These are phyloP conservation scores for Candida sp. DNA, from an alignment of 1,139 yeast species.

Conservation along the genomic window DNA sequence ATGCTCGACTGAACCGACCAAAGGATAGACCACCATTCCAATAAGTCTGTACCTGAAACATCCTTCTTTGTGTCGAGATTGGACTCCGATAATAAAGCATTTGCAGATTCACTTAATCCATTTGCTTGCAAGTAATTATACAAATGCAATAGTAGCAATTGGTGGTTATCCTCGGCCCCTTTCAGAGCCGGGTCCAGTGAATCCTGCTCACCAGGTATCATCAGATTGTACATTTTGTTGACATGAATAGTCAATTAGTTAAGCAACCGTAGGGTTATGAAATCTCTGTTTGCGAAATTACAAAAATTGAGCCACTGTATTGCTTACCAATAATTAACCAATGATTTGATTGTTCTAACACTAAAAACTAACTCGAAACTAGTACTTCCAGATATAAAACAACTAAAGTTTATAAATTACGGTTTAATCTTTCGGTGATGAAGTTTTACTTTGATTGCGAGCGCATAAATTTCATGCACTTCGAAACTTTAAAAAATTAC, in stretches of 20 bases:
- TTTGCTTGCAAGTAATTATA: slow-evolving; percentile 46
- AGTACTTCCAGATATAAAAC: not conserved
- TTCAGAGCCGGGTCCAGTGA: not conserved
- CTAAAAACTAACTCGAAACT: not conserved
- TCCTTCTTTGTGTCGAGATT: slow-evolving; percentile 12
- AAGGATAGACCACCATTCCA: slow-evolving; percentile 56
- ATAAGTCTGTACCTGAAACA: slow-evolving; percentile 32
- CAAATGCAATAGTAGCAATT: slow-evolving; percentile 45
- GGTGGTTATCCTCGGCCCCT: not conserved
- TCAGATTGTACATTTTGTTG: not conserved
- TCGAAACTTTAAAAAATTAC: not conserved
- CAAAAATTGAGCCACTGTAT: not conserved
- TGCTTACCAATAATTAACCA: not conserved
- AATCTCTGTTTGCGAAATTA: not conserved
- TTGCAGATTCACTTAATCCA: slow-evolving; percentile 49
- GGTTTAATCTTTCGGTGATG: not conserved
- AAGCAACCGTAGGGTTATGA: not conserved
- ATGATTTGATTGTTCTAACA: not conserved
- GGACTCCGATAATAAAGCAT: slow-evolving; percentile 39
- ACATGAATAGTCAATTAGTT: not conserved
- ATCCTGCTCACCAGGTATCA: not conserved
- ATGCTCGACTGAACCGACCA: slow-evolving; percentile 44
- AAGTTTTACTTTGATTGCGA: not conserved
- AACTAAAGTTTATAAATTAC: not conserved
- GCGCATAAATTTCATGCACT: not conserved